These are phyloP conservation scores for Cylindrotheca closterium DNA, from an alignment of 108 stramenopile genomes.

Conservation along the genomic window DNA sequence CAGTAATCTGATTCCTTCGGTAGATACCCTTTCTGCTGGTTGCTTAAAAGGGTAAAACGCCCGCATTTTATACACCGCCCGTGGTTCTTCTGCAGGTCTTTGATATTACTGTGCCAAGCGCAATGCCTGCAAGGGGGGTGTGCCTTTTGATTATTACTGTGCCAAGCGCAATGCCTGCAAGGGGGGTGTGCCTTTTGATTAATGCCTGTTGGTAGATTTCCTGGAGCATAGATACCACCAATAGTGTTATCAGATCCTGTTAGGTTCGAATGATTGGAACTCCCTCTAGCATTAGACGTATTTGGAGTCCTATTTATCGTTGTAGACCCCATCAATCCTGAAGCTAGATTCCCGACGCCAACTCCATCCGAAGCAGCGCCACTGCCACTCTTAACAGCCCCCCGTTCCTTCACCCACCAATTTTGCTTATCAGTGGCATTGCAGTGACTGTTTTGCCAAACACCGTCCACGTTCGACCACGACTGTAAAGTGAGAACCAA, in stretches of 20 bases:
- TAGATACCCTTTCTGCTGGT: not conserved
- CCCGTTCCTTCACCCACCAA: not conserved
- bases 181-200: too few relatives aligned
- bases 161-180: not conserved
- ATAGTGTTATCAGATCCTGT: too few relatives aligned
- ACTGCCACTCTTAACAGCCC: not conserved
- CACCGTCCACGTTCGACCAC: not conserved
- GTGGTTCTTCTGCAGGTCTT: too few relatives aligned
- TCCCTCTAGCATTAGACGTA: too few relatives aligned
- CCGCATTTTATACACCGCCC: slow-evolving; percentile 20
- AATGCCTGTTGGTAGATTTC: too few relatives aligned
- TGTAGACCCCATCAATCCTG: too few relatives aligned
- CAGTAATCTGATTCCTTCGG: not conserved
- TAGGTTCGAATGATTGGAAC: too few relatives aligned
- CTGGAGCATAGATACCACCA: too few relatives aligned
- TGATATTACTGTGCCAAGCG: not conserved
- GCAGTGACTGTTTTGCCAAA: not conserved
- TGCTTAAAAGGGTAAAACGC: not conserved
- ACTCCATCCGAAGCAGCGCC: not conserved
- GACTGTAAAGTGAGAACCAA: not conserved
- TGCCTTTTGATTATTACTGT: not conserved
- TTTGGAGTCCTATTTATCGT: too few relatives aligned
- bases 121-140: not conserved
- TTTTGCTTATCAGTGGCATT: not conserved
- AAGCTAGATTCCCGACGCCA: too few relatives aligned